These are phyloP conservation scores for Colletotrichum limetticola DNA, from an alignment of 2,329 filamentous ascomycete genomes.

Conservation along the genomic window DNA sequence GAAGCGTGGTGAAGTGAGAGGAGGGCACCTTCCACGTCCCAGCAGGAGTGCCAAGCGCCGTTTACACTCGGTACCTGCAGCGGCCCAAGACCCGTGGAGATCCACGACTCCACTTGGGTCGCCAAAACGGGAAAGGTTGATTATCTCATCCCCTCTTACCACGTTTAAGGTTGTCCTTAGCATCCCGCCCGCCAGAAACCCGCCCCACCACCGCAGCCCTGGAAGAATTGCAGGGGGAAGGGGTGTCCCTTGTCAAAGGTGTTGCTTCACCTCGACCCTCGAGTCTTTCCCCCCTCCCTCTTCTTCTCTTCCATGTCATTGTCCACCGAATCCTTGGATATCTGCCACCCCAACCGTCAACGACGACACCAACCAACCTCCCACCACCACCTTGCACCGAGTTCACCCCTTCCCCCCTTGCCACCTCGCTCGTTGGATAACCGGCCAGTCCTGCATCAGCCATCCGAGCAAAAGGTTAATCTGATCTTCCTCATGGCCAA, in stretches of 20 bases:
- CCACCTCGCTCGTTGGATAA: neutral
- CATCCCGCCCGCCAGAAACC: slow-evolving; percentile 25
- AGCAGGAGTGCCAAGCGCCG: neutral
- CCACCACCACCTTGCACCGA: neutral
- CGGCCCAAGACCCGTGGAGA: slow-evolving; percentile 14
- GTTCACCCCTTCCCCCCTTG: no score
- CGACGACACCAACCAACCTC: neutral
- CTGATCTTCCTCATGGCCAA: slow-evolving; percentile 28
- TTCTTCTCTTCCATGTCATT: neutral
- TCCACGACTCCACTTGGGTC: neutral
- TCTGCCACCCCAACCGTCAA: neutral
- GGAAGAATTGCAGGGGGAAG: slow-evolving; percentile 6
- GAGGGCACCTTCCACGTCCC: neutral
- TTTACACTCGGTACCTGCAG: slow-evolving; percentile 28
- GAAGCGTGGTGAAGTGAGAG: no score
- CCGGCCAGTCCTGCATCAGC: neutral
- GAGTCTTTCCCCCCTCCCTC: neutral
- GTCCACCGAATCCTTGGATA: neutral
- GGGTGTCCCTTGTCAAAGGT: slow-evolving; percentile 1
- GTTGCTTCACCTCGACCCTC: slow-evolving; percentile 5
- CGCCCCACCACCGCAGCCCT: slow-evolving; percentile 21
- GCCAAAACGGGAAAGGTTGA: slow-evolving; percentile 2
- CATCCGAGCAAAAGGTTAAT: slow-evolving; percentile 25
- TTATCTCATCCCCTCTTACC: slow-evolving; percentile 7
- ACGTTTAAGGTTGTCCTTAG: slow-evolving; percentile 32